Percentiles rank a stretch among this genome's conserved stretches.
Conservation (phyloP, 805 yeast species). For the Metschnikowia matae region DNA sequence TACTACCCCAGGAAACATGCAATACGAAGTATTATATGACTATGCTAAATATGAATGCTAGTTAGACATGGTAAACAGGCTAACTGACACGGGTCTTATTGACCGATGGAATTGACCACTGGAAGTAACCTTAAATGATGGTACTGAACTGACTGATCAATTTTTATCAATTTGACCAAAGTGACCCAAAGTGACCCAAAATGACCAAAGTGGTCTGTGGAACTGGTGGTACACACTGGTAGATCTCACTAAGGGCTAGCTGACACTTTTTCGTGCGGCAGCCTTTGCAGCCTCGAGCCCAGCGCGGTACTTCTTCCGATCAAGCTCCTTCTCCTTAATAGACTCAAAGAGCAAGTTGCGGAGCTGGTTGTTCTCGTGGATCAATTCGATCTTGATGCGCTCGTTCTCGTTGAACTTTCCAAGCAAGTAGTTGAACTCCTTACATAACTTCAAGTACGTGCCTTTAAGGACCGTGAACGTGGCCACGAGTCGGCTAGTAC, state of each 20-base stretch:
- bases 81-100: too few relatives aligned
- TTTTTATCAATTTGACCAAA: too few relatives aligned
- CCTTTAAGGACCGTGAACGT: conserved; percentile 32
- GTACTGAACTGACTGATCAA: too few relatives aligned
- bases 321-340: conserved; percentile 25
- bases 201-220: too few relatives aligned
- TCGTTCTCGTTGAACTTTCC: conserved; percentile 36
- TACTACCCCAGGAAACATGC: too few relatives aligned
- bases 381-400: conserved; percentile 29
- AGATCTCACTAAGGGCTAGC: not conserved
- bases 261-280: not conserved
- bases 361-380: conserved; percentile 35
- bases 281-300: conserved; percentile 7
- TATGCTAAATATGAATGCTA: not conserved
- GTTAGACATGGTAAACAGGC: too few relatives aligned
- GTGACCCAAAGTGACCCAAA: too few relatives aligned
- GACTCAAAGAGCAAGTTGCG: conserved; percentile 26
- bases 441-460: conserved; percentile 36
- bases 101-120: not conserved
- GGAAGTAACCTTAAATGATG: too few relatives aligned
- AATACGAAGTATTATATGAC: not conserved
- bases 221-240: too few relatives aligned
- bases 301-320: conserved; percentile 14
- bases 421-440: conserved; percentile 34
- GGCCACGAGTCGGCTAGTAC: conserved; percentile 25